phyloP scores from a whole-genome alignment of 768 basidiomycete genomes.

The Clathrus columnatus region DNA sequence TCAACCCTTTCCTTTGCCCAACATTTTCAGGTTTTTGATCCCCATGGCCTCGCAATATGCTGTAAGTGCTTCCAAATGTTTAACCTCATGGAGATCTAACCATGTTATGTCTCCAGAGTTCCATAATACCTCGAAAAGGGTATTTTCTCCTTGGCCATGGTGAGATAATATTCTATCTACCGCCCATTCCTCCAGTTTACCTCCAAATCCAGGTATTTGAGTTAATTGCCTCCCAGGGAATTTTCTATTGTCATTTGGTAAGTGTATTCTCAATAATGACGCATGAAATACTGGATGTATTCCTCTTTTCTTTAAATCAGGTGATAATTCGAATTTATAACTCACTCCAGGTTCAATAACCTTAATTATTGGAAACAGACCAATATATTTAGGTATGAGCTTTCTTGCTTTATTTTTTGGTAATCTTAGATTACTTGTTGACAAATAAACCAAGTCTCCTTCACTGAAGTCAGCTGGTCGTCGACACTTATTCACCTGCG shows the following conservation, averaged over 20 bases:
- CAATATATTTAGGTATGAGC: conserved; percentile 21
- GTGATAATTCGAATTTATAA: conserved; percentile 11
- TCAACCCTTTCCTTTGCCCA: not conserved
- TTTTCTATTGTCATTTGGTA: conserved; percentile 20
- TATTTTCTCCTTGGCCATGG: conserved; percentile 17
- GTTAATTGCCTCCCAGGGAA: conserved; percentile 18
- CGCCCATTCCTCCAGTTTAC: conserved; percentile 14
- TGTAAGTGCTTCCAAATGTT: conserved; percentile 16
- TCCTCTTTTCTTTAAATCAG: conserved; percentile 11
- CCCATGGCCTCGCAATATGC: conserved; percentile 26
- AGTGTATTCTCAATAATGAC: conserved; percentile 14
- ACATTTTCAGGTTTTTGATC: not conserved
- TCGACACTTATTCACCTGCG: conserved; percentile 19
- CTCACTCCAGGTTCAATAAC: not conserved
- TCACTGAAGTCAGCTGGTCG: conserved; percentile 13
- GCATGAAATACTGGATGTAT: conserved; percentile 16
- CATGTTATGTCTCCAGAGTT: conserved; percentile 28
- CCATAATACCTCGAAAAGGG: conserved; percentile 27
- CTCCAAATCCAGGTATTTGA: conserved; percentile 15
- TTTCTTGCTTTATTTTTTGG: conserved; percentile 22
- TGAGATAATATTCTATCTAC: conserved; percentile 16
- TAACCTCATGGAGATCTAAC: conserved; percentile 21
- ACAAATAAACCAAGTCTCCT: conserved; percentile 23
- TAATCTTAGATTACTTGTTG: conserved; percentile 21
- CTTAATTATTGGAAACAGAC: conserved; percentile 17